A percentile compares a stretch with the other conserved stretches of the same genome.
These are phyloP conservation scores for Trichoderma reesei DNA, from an alignment of 495 filamentous ascomycete genomes.

Conservation along the genomic window DNA sequence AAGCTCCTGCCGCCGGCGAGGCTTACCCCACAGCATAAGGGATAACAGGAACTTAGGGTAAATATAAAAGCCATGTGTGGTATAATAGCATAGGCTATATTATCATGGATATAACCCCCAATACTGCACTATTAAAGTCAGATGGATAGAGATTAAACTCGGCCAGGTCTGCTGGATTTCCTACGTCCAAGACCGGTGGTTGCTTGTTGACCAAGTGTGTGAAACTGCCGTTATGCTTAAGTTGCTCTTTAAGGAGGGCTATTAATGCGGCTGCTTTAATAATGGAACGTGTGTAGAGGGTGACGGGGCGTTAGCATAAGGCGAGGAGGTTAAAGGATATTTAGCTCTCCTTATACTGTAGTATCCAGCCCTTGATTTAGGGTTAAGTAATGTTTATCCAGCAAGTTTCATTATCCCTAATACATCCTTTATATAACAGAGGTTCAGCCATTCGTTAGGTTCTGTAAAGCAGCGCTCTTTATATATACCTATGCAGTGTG, in stretches of 20 bases:
- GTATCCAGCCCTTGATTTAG: conserved; percentile 33
- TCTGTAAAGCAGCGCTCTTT: too few species aligned
- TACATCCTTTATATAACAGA: too few species aligned
- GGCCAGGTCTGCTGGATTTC: conserved; percentile 12
- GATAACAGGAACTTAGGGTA: too few species aligned
- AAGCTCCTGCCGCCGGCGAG: too few species aligned
- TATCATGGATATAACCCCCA: too few species aligned
- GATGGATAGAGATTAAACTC: conserved; percentile 17
- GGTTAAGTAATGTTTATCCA: conserved; percentile 33
- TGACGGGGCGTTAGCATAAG: conserved; percentile 32
- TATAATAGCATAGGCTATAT: too few species aligned
- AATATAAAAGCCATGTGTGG: too few species aligned
- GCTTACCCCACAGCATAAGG: too few species aligned
- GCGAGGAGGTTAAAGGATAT: conserved; percentile 38
- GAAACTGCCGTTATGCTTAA: conserved; percentile 12
- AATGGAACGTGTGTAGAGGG: conserved; percentile 20
- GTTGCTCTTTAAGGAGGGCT: conserved; percentile 19
- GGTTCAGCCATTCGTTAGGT: too few species aligned
- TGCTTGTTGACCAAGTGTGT: background rate
- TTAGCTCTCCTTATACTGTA: conserved; percentile 25
- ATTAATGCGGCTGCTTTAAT: conserved; percentile 26
- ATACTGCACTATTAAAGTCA: too few species aligned
- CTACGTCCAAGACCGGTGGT: background rate
- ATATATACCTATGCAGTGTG: too few species aligned
- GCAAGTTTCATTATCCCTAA: conserved; percentile 14